These are phyloP conservation scores for Echria macrotheca DNA, from an alignment of 495 filamentous ascomycete species.

Conservation along the genomic window DNA sequence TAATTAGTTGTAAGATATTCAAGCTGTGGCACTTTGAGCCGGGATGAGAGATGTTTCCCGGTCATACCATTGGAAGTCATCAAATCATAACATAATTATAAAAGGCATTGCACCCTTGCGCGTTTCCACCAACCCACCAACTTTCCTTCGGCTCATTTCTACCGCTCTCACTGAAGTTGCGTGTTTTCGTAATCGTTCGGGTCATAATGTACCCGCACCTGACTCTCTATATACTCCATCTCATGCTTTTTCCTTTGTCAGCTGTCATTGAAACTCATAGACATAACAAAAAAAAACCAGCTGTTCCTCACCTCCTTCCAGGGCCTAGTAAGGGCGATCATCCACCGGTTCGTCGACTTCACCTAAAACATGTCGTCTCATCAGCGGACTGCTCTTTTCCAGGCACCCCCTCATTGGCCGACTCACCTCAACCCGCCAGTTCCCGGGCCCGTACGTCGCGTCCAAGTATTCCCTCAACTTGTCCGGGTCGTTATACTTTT, in stretches of 20 bases:
- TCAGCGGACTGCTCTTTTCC: neutral
- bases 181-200: no score
- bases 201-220: neutral
- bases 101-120: no score
- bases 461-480: constrained; percentile 6
- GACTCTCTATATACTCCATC: constrained; percentile 4
- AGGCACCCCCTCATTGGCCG: neutral
- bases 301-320: neutral
- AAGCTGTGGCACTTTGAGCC: no score
- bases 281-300: no score
- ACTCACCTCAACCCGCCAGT: constrained; percentile 7
- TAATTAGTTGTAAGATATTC: no score
- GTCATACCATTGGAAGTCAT: no score
- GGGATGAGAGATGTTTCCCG: no score
- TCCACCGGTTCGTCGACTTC: constrained; percentile 5
- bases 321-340: neutral
- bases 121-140: no score
- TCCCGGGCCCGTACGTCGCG: neutral
- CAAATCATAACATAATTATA: no score
- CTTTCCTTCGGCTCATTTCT: no score
- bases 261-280: neutral
- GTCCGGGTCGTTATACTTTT: constrained; percentile 9
- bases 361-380: neutral
- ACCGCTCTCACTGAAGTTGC: no score
- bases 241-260: neutral